Evolutionary conservation across 352 stramenopile genomes (phyloP).

Genomic region (Globisporangium uncinulatum): DNA sequence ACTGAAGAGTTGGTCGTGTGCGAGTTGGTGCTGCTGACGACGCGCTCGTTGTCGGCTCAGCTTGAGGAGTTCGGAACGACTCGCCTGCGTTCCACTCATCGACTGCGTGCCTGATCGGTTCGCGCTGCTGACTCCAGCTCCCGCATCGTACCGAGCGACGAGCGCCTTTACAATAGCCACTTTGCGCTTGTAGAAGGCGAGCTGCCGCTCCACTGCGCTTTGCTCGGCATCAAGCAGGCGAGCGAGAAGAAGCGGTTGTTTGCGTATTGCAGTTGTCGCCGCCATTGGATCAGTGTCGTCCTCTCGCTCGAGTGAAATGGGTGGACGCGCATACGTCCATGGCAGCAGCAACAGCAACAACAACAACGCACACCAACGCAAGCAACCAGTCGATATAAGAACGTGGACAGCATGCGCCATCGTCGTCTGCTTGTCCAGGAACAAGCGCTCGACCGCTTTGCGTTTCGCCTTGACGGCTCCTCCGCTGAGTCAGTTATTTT

Average conservation of each 20-base stretch:
- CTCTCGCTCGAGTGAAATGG: not conserved
- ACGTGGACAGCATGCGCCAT: too few species aligned
- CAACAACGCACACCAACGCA: too few species aligned
- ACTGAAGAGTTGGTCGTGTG: slow-evolving; percentile 6
- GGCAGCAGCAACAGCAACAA: too few species aligned
- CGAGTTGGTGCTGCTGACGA: slow-evolving; percentile 8
- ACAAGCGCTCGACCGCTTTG: too few species aligned
- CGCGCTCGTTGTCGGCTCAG: slow-evolving; percentile 3
- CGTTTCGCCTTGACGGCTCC: too few species aligned
- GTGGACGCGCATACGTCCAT: not conserved
- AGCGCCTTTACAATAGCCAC: slow-evolving; percentile 3
- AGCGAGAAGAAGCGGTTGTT: not conserved
- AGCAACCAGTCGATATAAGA: too few species aligned
- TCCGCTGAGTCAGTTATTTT: too few species aligned
- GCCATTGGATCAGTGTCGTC: not conserved
- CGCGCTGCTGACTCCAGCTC: not conserved
- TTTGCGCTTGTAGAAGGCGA: slow-evolving; percentile 8
- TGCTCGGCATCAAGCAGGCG: slow-evolving; percentile 2
- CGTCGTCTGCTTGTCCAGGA: too few species aligned
- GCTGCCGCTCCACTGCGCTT: not conserved
- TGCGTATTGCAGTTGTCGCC: not conserved
- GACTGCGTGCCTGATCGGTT: not conserved
- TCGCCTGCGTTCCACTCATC: not conserved
- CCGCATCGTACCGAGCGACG: not conserved
- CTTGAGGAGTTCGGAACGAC: not conserved